Percentiles rank a stretch among this genome's conserved stretches.
Conservation (phyloP, 495 filamentous ascomycete species). For the Delitschia confertaspora region DNA sequence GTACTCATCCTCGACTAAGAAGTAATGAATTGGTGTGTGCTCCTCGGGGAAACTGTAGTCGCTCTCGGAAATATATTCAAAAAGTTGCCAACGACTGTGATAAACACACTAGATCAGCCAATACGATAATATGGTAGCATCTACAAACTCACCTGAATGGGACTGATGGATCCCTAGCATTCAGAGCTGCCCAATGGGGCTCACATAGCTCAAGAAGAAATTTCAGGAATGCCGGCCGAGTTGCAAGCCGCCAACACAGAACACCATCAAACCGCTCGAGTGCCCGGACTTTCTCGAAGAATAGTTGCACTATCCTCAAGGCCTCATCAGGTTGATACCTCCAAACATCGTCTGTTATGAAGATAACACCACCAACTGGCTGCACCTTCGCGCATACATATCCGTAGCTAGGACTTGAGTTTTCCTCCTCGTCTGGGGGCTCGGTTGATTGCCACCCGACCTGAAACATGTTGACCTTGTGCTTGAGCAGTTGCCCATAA, state of each 20-base stretch:
- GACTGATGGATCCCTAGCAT: not conserved
- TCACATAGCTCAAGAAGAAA: constrained; percentile 1
- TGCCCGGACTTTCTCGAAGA: constrained; percentile 9
- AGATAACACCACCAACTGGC: constrained; percentile 22
- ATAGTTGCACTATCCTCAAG: constrained; percentile 12
- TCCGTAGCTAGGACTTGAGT: not conserved
- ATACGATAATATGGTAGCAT: no score
- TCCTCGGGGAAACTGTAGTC: constrained; percentile 1
- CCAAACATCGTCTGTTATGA: constrained; percentile 29
- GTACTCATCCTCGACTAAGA: constrained; percentile 6
- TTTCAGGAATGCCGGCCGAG: constrained; percentile 10
- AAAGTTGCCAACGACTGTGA: constrained; percentile 5
- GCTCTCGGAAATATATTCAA: not conserved
- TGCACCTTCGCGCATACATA: constrained; percentile 19
- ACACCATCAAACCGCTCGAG: not conserved
- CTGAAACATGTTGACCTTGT: constrained; percentile 6
- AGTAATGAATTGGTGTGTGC: not conserved
- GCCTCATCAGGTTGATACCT: constrained; percentile 15
- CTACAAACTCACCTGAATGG: constrained; percentile 7
- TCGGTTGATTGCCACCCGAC: constrained; percentile 8
- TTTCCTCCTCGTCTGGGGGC: not conserved
- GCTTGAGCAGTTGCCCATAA: constrained; percentile 6
- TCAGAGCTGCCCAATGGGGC: not conserved
- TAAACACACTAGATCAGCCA: no score
- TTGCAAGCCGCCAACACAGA: constrained; percentile 12